phyloP scores from a whole-genome alignment of 208 protist species.

The Trypanosoma avium region DNA sequence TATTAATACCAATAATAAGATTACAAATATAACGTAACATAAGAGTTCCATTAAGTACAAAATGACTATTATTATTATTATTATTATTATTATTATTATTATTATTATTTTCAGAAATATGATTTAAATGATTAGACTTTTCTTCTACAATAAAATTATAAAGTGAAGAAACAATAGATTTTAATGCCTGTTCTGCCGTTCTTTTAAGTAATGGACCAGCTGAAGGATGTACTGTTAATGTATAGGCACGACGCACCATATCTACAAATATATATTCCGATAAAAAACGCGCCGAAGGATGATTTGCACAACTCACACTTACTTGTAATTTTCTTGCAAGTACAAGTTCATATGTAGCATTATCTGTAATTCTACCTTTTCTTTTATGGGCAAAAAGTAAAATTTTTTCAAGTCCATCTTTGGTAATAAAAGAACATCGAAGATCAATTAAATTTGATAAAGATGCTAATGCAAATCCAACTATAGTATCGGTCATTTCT shows the following conservation, averaged over 20 bases:
- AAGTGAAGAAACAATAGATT: conserved; percentile 49
- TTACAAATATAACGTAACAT: conserved; percentile 25
- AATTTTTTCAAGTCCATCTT: conserved; percentile 43
- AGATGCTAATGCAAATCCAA: conserved; percentile 63
- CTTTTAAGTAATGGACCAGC: conserved; percentile 45
- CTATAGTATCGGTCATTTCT: conserved; percentile 62
- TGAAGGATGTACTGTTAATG: conserved; percentile 34
- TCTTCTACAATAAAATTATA: conserved; percentile 38
- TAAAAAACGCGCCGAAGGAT: conserved; percentile 36
- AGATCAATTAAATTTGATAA: conserved; percentile 71
- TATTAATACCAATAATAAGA: conserved; percentile 22
- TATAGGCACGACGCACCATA: conserved; percentile 36
- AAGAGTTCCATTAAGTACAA: conserved; percentile 1
- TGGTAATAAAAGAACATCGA: conserved; percentile 60
- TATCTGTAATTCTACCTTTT: conserved; percentile 43
- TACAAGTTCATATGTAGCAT: conserved; percentile 64
- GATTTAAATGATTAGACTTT: background rate
- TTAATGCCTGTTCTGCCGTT: conserved; percentile 55
- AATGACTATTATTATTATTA: background rate
- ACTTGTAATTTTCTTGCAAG: conserved; percentile 44
- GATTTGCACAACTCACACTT: conserved; percentile 45
- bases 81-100: background rate
- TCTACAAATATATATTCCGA: conserved; percentile 39
- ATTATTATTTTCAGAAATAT: background rate
- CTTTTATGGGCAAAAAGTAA: conserved; percentile 39